phyloP scores from a whole-genome alignment of 441 rosid genomes.

The Iberis amara region DNA sequence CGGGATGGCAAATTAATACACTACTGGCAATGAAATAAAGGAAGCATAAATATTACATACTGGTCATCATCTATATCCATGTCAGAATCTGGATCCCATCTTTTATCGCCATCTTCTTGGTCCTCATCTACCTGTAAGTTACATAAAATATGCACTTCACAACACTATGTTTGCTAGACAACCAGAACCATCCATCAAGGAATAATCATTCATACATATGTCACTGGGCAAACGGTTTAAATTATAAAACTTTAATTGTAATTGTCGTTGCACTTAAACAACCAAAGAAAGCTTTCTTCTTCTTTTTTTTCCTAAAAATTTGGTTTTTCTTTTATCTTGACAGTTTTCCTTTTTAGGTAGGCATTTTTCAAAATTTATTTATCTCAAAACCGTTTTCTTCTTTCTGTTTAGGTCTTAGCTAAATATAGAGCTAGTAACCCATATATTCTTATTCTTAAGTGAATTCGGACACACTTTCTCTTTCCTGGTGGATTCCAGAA shows the following conservation, averaged over 20 bases:
- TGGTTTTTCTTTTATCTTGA: too few relatives aligned
- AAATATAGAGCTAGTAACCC: too few relatives aligned
- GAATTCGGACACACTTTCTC: too few relatives aligned
- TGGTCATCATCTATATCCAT: constrained; percentile 61
- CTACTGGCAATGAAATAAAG: constrained; percentile 9
- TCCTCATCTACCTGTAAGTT: constrained; percentile 57
- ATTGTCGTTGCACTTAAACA: not conserved
- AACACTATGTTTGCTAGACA: constrained; percentile 8
- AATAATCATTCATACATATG: constrained; percentile 6
- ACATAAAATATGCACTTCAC: constrained; percentile 19
- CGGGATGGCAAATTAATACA: constrained; percentile 1
- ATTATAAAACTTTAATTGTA: not conserved
- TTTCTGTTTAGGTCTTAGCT: too few relatives aligned
- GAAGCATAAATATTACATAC: constrained; percentile 32
- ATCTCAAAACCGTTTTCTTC: too few relatives aligned
- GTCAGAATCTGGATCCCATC: constrained; percentile 65
- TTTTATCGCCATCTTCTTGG: constrained; percentile 56
- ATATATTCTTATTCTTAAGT: too few relatives aligned
- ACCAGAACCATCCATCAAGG: constrained; percentile 9
- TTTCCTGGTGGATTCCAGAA: too few relatives aligned
- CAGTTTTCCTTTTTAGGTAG: too few relatives aligned
- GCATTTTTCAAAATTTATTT: too few relatives aligned
- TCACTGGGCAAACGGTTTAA: not conserved
- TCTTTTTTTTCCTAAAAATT: too few relatives aligned
- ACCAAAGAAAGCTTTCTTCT: not conserved